phyloP scores from a whole-genome alignment of 1,139 yeast genomes.

The Kluyveromyces marxianus region DNA sequence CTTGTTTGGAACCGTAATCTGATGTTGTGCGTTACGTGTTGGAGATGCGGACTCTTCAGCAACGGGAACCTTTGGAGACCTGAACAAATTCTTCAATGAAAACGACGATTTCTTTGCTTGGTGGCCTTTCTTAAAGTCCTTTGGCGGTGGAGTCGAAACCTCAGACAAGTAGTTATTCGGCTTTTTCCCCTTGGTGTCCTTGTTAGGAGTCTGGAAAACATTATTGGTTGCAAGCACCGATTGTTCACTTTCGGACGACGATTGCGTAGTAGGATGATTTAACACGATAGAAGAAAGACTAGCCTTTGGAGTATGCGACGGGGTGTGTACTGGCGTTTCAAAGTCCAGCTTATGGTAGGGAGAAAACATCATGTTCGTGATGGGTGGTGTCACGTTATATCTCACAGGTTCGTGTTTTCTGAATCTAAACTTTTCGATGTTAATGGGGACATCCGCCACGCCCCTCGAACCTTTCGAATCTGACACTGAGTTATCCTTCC shows the following conservation, averaged over 20 bases:
- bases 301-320: conserved; percentile 7
- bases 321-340: conserved; percentile 3
- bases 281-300: conserved; percentile 8
- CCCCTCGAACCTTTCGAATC: not conserved
- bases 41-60: not conserved
- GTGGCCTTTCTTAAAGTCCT: conserved; percentile 16
- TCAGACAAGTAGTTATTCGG: not conserved
- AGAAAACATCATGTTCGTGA: not conserved
- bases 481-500: not conserved
- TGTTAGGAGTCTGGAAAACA: not conserved
- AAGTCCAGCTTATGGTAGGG: not conserved
- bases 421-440: conserved; percentile 19
- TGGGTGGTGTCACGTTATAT: conserved; percentile 3
- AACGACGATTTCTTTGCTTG: conserved; percentile 26
- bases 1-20: not conserved
- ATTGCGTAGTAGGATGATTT: conserved; percentile 14
- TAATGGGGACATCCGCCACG: conserved; percentile 5
- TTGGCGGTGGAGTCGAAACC: conserved; percentile 1
- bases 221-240: not conserved
- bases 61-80: conserved; percentile 20
- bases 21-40: not conserved
- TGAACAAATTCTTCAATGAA: conserved; percentile 27
- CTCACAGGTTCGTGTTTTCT: conserved; percentile 9
- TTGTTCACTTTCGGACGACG: conserved; percentile 15
- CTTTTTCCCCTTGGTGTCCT: not conserved